These are phyloP conservation scores for Naganishia antarctica DNA, from an alignment of 768 basidiomycete species.

Conservation along the genomic window DNA sequence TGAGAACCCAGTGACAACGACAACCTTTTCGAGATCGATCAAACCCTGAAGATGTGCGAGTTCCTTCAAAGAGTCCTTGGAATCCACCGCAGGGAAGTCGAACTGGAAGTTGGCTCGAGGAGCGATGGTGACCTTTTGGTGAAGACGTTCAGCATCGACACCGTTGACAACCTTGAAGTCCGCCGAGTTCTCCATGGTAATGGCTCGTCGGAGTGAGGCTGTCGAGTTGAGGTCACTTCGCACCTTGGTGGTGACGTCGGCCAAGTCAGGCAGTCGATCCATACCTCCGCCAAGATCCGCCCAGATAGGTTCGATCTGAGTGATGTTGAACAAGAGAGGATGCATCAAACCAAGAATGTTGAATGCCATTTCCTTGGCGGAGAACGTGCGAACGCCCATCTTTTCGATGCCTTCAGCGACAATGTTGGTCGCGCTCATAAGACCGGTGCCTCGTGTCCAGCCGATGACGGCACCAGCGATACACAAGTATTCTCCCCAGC, in stretches of 20 bases:
- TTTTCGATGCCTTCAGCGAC: constrained; percentile 90
- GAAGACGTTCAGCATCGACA: constrained; percentile 80
- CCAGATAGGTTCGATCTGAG: constrained; percentile 99
- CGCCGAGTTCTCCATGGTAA: constrained; percentile 87
- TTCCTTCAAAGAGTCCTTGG: constrained; percentile 62
- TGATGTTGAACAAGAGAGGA: constrained; percentile 96
- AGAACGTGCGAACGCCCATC: constrained; percentile 93
- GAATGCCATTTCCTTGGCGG: constrained; percentile 99
- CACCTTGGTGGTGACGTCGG: constrained; percentile 82
- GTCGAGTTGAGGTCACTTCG: constrained; percentile 75
- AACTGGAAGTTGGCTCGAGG: constrained; percentile 98
- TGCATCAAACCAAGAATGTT: constrained; percentile 99
- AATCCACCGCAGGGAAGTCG: constrained; percentile 82
- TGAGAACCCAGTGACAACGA: constrained; percentile 92
- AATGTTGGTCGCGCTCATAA: constrained; percentile 92
- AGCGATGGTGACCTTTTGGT: constrained; percentile 85
- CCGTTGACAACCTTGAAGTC: constrained; percentile 91
- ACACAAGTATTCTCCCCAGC: constrained; percentile 98
- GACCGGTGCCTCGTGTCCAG: constrained; percentile 96
- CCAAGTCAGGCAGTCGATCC: constrained; percentile 92
- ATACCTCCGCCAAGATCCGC: constrained; percentile 97
- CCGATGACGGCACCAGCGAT: constrained; percentile 97
- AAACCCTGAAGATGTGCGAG: constrained; percentile 75
- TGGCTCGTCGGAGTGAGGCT: constrained; percentile 85
- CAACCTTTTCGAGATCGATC: constrained; percentile 90